Base-by-base conservation (phyloP, 352 stramenopile species). In the Phytophthora tubulina region DNA sequence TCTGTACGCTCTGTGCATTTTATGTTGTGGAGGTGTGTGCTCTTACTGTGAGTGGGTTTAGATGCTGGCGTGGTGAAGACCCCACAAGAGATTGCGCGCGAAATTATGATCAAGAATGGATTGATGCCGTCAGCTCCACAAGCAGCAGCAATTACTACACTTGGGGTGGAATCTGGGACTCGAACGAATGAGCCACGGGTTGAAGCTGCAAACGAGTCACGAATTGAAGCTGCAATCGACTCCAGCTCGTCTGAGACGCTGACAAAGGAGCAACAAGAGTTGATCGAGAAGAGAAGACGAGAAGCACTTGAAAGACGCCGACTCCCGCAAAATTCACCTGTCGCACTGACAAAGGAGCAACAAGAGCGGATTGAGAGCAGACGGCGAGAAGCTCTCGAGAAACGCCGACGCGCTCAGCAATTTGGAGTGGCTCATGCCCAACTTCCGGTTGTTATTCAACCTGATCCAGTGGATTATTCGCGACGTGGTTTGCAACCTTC, bases 91-190 rank as follows among this genome's bases (percentile, higher is more conserved):
- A 72, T 94, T 15, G 86, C 88, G 5, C 68, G 81, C 9, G 84
- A 92, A 2, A 84, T 95, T 17, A 64, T 95, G 21, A 67, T 76
- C 2, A 83, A 82, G 59, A 92, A 95, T 50, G 88, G 88, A 6
- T 90, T 92, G 56, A 10, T 60, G 2, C 45, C 71, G 7, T 51
- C 63, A 31, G 15, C 54, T 10, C 48, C 60, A 30, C 33, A 73
- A 15, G 13, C 53, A 8, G 27, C 21, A 60, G 15, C 35, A 50
- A 13, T 4, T 41, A 30, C 6, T 44, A 17, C 48, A 53, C 4
- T 39, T 38, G 15, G 36, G 3, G 9, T 27, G 10, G 42, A 11
- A 15, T 54, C 62, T 6, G 52, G 8, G 3, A 42, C 14, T 32
- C 50, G 31, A 51, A 48, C n/a, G 35, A 57, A 38, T n/a, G 14